A percentile compares a stretch with the other conserved stretches of the same genome.
Evolutionary conservation across 202 grass and related monocot genomes (phyloP).

Genomic region (Setaria italica): DNA sequence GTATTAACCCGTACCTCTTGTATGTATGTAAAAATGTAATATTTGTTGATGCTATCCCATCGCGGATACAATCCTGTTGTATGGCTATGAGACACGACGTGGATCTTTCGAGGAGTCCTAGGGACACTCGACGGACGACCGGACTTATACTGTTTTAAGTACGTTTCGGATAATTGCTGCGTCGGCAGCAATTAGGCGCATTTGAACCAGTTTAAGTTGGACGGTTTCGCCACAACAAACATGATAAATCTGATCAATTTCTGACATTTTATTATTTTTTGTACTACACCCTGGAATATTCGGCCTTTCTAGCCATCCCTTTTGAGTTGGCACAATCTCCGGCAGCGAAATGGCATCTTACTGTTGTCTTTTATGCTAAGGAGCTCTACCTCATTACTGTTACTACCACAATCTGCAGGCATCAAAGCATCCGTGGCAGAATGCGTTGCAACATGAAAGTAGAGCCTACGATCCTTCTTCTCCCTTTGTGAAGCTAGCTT

Average conservation of each 20-base stretch:
- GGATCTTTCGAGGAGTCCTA: too few relatives aligned
- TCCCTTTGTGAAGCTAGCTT: not conserved
- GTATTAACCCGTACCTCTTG: too few relatives aligned
- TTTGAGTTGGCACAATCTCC: not conserved
- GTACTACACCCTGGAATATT: not conserved
- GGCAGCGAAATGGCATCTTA: not conserved
- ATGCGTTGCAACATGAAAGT: not conserved
- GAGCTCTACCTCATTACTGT: not conserved
- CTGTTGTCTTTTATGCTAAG: not conserved
- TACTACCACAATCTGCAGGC: not conserved
- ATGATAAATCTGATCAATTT: not conserved
- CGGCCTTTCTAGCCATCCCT: not conserved
- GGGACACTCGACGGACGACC: too few relatives aligned
- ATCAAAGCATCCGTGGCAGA: not conserved
- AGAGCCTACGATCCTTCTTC: not conserved
- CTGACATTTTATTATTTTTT: not conserved
- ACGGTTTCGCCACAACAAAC: too few relatives aligned
- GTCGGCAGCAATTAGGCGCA: too few relatives aligned
- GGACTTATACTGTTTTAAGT: too few relatives aligned
- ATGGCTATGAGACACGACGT: too few relatives aligned
- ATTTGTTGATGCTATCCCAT: too few relatives aligned
- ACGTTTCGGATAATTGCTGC: too few relatives aligned
- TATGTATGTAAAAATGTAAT: too few relatives aligned
- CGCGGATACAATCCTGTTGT: too few relatives aligned
- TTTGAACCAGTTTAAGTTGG: too few relatives aligned